phyloP scores from a whole-genome alignment of 2,329 filamentous ascomycete genomes.

The Nemania bipapillata region DNA sequence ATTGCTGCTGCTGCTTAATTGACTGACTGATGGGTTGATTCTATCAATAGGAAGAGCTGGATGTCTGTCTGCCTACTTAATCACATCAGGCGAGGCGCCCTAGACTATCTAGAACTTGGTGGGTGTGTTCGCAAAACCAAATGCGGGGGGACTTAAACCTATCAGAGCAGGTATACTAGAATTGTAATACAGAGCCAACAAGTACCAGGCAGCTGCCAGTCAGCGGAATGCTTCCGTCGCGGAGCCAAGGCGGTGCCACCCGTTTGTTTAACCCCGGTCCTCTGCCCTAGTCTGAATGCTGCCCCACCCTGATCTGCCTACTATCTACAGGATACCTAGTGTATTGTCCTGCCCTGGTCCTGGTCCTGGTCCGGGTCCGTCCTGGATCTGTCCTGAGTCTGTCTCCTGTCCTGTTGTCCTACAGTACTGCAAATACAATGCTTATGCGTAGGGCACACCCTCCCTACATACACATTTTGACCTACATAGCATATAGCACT shows the following conservation, averaged over 20 bases:
- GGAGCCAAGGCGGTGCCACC: slow-evolving; percentile 36
- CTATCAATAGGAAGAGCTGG: slow-evolving; percentile 11
- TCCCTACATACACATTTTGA: too few species aligned
- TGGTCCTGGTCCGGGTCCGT: neutral
- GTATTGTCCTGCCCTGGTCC: neutral
- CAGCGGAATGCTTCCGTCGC: slow-evolving; percentile 34
- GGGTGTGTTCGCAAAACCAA: neutral
- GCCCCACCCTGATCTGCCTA: slow-evolving; percentile 13
- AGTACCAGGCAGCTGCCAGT: slow-evolving; percentile 27
- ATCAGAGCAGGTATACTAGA: neutral
- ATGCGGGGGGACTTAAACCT: slow-evolving; percentile 9
- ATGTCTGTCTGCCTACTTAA: neutral
- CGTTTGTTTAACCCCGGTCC: slow-evolving; percentile 12
- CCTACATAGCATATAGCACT: too few species aligned
- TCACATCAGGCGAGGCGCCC: neutral
- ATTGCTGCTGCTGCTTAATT: neutral
- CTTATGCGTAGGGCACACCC: too few species aligned
- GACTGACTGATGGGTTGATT: neutral
- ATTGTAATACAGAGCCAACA: slow-evolving; percentile 9
- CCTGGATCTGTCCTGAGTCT: slow-evolving; percentile 11
- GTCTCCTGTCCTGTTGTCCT: neutral
- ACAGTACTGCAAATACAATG: too few species aligned
- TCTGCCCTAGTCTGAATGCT: slow-evolving; percentile 1
- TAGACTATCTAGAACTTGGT: neutral
- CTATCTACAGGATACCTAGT: neutral